Conservation (phyloP, 768 basidiomycete genomes). For the Piloderma croceum region DNA sequence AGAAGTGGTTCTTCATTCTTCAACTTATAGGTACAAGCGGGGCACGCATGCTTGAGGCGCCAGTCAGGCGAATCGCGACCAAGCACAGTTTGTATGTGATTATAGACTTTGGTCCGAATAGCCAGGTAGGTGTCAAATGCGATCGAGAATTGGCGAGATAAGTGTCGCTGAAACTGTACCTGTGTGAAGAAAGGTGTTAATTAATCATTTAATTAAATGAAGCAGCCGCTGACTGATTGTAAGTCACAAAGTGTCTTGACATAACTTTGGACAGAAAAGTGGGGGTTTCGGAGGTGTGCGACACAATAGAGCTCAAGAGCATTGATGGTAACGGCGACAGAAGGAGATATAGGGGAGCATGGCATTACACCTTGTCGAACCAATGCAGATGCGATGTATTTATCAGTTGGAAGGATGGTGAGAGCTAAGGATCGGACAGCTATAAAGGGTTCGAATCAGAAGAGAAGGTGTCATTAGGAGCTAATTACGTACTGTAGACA, state of each 20-base stretch:
- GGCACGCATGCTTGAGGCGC: slow-evolving; percentile 7
- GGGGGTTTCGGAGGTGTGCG: slow-evolving; percentile 8
- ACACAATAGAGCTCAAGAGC: slow-evolving; percentile 11
- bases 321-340: slow-evolving; percentile 4
- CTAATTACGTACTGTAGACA: slow-evolving; percentile 1
- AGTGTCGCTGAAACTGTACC: slow-evolving; percentile 5
- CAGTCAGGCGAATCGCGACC: slow-evolving; percentile 9
- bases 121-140: slow-evolving; percentile 23
- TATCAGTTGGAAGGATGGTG: neutral
- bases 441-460: neutral
- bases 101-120: slow-evolving; percentile 12
- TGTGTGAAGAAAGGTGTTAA: neutral
- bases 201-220: neutral
- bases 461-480: neutral
- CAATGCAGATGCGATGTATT: slow-evolving; percentile 1
- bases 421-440: neutral
- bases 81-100: slow-evolving; percentile 10
- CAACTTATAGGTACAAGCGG: slow-evolving; percentile 6
- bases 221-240: slow-evolving; percentile 4
- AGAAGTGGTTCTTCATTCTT: slow-evolving; percentile 9
- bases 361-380: slow-evolving; percentile 5
- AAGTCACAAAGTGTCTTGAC: slow-evolving; percentile 13
- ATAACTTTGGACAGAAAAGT: slow-evolving; percentile 13
- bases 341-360: slow-evolving; percentile 6
- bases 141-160: slow-evolving; percentile 20